Evolutionary conservation across 2,329 filamentous ascomycete species (phyloP).

Genomic region (Graphilbum fragrans): DNA sequence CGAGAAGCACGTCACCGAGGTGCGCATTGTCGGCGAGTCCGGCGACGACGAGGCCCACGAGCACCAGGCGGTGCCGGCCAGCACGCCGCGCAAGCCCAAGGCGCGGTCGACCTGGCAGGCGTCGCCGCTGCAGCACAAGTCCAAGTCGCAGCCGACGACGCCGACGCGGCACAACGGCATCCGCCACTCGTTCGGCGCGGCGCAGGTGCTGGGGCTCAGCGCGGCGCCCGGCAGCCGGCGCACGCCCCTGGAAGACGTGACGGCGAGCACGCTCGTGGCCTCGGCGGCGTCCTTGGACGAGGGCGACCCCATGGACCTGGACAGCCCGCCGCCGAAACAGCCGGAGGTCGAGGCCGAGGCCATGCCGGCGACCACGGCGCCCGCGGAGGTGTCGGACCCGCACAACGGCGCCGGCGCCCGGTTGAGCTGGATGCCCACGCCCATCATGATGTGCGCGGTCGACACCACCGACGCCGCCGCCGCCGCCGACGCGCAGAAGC

Average conservation of each 20-base stretch:
- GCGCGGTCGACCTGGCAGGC: not conserved
- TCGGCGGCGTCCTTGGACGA: too few relatives aligned
- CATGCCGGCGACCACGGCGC: too few relatives aligned
- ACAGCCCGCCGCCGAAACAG: too few relatives aligned
- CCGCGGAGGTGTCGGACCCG: too few relatives aligned
- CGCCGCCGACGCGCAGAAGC: not conserved
- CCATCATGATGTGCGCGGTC: not conserved
- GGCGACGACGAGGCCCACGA: not conserved
- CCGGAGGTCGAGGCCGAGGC: too few relatives aligned
- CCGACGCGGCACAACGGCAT: conserved; percentile 1
- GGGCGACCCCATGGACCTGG: too few relatives aligned
- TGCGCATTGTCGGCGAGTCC: not conserved
- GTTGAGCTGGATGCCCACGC: not conserved
- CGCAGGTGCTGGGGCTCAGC: not conserved
- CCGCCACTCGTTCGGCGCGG: conserved; percentile 4
- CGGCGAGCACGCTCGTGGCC: too few relatives aligned
- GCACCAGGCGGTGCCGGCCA: not conserved
- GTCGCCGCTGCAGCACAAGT: not conserved
- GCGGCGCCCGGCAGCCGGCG: not conserved
- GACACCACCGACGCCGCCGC: not conserved
- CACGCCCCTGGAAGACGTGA: too few relatives aligned
- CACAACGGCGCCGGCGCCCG: too few relatives aligned
- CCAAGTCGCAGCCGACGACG: not conserved
- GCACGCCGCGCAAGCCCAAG: too few relatives aligned
- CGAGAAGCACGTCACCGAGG: not conserved